Evolutionary conservation across 2,329 filamentous ascomycete species (phyloP), one percentile per base, ranked within the genome.

Genomic region (Pyrenophora seminiperda): DNA sequence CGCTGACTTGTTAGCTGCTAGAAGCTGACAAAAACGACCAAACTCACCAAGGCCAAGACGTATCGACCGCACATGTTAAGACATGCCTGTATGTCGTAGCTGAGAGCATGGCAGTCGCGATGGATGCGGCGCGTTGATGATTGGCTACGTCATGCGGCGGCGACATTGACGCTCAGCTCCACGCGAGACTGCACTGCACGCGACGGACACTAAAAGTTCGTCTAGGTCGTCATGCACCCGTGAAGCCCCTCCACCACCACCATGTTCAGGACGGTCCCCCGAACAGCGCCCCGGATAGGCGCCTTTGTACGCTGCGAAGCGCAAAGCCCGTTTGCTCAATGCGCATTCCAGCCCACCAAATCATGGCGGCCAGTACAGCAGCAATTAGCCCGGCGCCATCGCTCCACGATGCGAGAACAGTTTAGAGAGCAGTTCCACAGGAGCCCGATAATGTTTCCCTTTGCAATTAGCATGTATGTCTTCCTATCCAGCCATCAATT

Each of bases 21-120:
- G 17, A 22, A 33, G n/a, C 11, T 22, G n/a, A 7, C 7, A 1
- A 19, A 1, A 15, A 18, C 22, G 10, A 17, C 27, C 2, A 1
- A 17, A 74, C 80, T 54, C 76, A 85, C 84, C 75, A 86, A 75
- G 38, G 81, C 80, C 55, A 89, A 70, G 17, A 80, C 83, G 67
- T 89, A 89, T 51, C 86, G 79, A 14, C 86, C 86, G 68, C 86
- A 89, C 86, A 89, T 89, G 14, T 14, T 63, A 6, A 48, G 30
- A 27, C 65, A 68, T 66, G 49, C 55, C 37, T 34, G 45, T 33
- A 24, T 27, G 42, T 29, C 43, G 30, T 27, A 36, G 14, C 13
- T 24, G 31, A n/a, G 47, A 17, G 37, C 27, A 7, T 14, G 14
- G 41, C 33, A 41, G 42, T 43, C 47, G 49, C 52, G 51, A 52